phyloP scores from a whole-genome alignment of 2,329 filamentous ascomycete genomes.

The Tolypocladium guangdongense region DNA sequence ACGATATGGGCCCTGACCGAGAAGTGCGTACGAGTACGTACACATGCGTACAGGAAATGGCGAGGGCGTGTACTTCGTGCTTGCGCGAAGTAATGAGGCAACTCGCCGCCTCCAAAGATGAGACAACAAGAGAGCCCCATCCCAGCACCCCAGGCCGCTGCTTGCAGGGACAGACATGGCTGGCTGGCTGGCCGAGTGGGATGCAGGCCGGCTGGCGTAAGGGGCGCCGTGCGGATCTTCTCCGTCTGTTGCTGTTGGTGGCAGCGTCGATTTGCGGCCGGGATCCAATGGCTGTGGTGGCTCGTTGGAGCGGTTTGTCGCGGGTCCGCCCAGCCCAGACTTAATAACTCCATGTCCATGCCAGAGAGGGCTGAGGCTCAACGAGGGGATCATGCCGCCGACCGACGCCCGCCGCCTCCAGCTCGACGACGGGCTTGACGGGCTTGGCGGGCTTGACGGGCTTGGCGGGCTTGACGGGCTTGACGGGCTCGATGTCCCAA shows the following conservation, averaged over 20 bases:
- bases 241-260: background rate
- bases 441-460: background rate
- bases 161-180: background rate
- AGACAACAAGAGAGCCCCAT: background rate
- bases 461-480: background rate
- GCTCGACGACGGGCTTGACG: background rate
- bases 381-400: background rate
- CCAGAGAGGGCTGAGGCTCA: background rate
- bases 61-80: background rate
- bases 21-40: background rate
- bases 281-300: background rate
- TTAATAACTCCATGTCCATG: background rate
- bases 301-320: background rate
- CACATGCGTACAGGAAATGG: background rate
- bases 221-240: slow-evolving; percentile 1
- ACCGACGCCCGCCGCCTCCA: background rate
- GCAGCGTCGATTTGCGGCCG: background rate
- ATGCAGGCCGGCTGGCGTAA: background rate
- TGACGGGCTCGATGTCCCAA: slow-evolving; percentile 1
- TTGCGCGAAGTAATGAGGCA: background rate
- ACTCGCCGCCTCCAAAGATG: background rate
- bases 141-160: background rate
- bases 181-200: background rate
- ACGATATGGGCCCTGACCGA: background rate
- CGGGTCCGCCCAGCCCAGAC: background rate